Conservation (phyloP, 306 rosid species). For the Boehmeria nivea region DNA sequence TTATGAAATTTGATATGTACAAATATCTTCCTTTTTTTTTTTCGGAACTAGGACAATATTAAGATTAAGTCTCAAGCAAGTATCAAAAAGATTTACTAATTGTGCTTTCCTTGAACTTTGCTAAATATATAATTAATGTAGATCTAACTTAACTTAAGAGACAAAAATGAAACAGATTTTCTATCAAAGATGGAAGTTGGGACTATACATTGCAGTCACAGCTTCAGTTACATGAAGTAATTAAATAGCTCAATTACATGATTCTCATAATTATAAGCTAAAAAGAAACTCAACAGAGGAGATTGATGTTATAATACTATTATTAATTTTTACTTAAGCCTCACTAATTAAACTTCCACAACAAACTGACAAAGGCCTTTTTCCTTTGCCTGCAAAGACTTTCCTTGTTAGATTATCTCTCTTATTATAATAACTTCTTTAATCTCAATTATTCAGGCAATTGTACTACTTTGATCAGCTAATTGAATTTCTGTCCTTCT, state of each 20-base stretch:
- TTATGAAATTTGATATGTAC: no score
- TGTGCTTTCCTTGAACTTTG: no score
- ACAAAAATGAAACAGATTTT: neutral
- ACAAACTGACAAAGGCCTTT: constrained; percentile 23
- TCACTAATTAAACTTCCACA: no score
- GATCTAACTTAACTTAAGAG: neutral
- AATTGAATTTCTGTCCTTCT: constrained; percentile 49
- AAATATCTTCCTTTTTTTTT: no score
- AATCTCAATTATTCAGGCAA: neutral
- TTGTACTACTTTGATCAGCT: constrained; percentile 38
- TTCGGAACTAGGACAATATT: no score
- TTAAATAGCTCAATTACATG: constrained; percentile 7
- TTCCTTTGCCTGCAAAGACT: constrained; percentile 19
- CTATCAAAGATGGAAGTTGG: constrained; percentile 15
- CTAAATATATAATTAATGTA: no score
- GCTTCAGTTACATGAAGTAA: constrained; percentile 8
- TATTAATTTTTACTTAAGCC: constrained; percentile 22
- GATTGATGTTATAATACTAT: constrained; percentile 9
- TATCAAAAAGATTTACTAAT: no score
- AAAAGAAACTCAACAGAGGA: constrained; percentile 1
- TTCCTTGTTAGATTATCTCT: neutral
- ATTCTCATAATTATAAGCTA: constrained; percentile 16
- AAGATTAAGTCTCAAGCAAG: no score
- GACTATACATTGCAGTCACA: constrained; percentile 16
- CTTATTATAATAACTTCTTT: neutral